phyloP scores from a whole-genome alignment of 148 eudicot genomes.

The Euryodendron excelsum region DNA sequence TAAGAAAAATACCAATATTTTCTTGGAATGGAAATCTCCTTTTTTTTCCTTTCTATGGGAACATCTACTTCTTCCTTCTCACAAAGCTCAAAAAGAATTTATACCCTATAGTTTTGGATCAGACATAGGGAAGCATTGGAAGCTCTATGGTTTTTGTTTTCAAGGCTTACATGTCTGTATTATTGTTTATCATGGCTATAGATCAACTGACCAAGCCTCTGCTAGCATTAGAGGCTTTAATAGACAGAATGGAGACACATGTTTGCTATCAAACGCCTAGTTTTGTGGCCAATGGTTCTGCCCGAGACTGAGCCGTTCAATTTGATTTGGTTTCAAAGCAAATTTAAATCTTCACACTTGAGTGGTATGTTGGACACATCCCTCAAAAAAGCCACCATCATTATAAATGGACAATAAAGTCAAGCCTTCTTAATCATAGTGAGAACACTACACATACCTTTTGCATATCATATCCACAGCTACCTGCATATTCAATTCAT shows the following conservation, averaged over 20 bases:
- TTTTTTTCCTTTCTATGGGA: background rate
- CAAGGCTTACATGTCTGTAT: background rate
- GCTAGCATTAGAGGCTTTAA: background rate
- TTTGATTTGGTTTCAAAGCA: background rate
- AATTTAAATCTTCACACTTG: background rate
- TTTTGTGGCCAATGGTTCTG: background rate
- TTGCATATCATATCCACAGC: background rate
- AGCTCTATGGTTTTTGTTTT: background rate
- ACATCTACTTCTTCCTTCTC: background rate
- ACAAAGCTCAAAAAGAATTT: background rate
- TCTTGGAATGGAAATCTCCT: background rate
- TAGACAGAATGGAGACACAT: background rate
- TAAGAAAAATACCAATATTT: background rate
- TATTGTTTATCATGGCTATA: background rate
- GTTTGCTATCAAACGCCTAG: background rate
- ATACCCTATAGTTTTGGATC: background rate
- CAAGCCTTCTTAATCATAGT: background rate
- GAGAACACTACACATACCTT: slow-evolving; percentile 5
- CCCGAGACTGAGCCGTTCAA: background rate
- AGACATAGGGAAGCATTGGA: background rate
- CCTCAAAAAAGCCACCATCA: background rate
- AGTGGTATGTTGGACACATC: background rate
- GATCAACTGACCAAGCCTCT: background rate
- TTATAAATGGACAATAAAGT: background rate
- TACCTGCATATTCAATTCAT: slow-evolving; percentile 10